phyloP scores from a whole-genome alignment of 805 yeast genomes.

The Saccharomycopsis malanga region DNA sequence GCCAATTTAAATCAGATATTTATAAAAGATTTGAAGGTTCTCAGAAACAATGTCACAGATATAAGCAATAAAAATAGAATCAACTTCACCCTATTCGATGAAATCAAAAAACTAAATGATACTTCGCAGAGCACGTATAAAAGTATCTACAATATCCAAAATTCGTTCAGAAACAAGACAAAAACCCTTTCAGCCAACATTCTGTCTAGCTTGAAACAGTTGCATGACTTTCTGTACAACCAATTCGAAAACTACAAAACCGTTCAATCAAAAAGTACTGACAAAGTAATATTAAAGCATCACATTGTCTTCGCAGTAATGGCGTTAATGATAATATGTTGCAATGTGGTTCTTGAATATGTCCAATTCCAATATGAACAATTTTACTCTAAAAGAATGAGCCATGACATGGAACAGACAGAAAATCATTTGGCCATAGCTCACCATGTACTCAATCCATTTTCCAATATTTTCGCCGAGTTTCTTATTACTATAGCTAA shows the following conservation, averaged over 20 bases:
- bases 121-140: too few relatives aligned
- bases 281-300: too few relatives aligned
- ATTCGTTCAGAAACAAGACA: too few relatives aligned
- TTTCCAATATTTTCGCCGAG: background rate
- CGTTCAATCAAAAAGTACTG: too few relatives aligned
- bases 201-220: too few relatives aligned
- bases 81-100: background rate
- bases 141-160: too few relatives aligned
- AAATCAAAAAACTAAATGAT: background rate
- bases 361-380: constrained; percentile 1
- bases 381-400: background rate
- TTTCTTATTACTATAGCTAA: background rate
- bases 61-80: background rate
- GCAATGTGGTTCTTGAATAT: background rate
- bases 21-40: background rate
- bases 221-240: too few relatives aligned
- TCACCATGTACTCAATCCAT: background rate
- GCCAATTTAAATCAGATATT: background rate
- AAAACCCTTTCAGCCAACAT: too few relatives aligned
- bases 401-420: background rate
- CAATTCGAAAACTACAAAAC: too few relatives aligned
- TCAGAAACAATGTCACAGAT: background rate
- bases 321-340: too few relatives aligned
- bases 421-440: constrained; percentile 1
- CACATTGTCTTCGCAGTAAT: too few relatives aligned